phyloP scores from a whole-genome alignment of 2,329 filamentous ascomycete genomes.

The Juglanconis sp. region DNA sequence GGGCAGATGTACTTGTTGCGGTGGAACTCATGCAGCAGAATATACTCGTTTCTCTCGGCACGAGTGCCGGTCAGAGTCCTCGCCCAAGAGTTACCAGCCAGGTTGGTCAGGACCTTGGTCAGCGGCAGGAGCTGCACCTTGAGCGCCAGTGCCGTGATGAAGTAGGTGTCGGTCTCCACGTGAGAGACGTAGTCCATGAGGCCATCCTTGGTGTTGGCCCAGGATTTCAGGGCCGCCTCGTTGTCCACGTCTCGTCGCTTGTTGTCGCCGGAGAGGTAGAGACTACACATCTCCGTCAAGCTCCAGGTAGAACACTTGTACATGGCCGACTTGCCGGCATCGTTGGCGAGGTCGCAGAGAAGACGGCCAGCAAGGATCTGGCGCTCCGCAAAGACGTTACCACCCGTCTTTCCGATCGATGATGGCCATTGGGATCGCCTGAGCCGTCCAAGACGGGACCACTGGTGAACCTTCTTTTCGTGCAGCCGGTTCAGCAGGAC shows the following conservation, averaged over 20 bases:
- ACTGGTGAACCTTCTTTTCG: conserved; percentile 87
- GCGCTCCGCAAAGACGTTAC: conserved; percentile 89
- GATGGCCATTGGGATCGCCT: conserved; percentile 83
- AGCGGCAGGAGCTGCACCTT: conserved; percentile 88
- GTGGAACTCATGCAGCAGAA: conserved; percentile 94
- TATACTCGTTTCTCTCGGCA: conserved; percentile 98
- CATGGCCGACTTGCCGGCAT: conserved; percentile 96
- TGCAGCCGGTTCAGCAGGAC: conserved; percentile 82
- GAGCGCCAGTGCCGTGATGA: conserved; percentile 85
- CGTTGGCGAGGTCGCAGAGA: conserved; percentile 91
- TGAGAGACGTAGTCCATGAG: conserved; percentile 92
- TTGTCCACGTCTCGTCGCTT: conserved; percentile 82
- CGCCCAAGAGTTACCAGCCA: conserved; percentile 98
- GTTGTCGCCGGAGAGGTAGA: conserved; percentile 75
- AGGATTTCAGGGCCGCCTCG: conserved; percentile 80
- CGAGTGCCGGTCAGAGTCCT: conserved; percentile 92
- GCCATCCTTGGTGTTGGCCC: conserved; percentile 79
- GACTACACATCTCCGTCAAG: conserved; percentile 92
- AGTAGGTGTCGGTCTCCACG: conserved; percentile 93
- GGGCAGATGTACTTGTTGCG: conserved; percentile 97
- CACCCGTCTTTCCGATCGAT: conserved; percentile 78
- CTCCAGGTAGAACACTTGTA: conserved; percentile 97
- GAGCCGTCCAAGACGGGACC: conserved; percentile 88
- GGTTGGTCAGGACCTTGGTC: conserved; percentile 91
- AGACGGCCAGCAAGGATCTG: conserved; percentile 85